These are phyloP conservation scores for Aspergillus carlsbadensis DNA, from an alignment of 495 filamentous ascomycete genomes.

Conservation along the genomic window DNA sequence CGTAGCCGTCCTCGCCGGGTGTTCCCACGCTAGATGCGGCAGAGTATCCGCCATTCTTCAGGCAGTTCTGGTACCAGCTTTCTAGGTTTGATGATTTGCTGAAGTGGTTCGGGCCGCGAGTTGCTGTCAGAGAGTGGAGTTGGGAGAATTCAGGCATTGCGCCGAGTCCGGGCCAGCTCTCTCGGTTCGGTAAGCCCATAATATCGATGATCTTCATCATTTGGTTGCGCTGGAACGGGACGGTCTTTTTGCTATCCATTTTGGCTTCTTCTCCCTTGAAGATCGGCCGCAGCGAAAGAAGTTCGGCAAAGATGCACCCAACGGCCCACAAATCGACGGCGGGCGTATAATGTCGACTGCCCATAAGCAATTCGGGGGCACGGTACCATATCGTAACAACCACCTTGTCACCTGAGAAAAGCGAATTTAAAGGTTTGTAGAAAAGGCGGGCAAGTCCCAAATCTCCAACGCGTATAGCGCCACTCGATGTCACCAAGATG, in stretches of 20 bases:
- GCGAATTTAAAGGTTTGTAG: conserved; percentile 84
- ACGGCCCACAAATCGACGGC: conserved; percentile 98
- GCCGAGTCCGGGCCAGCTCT: conserved; percentile 79
- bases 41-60: conserved; percentile 59
- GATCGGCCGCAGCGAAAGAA: conserved; percentile 86
- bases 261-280: conserved; percentile 99
- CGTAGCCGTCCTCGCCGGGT: conserved; percentile 74
- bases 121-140: conserved; percentile 60
- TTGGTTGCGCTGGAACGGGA: conserved; percentile 96
- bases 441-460: conserved; percentile 89
- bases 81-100: conserved; percentile 55
- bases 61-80: conserved; percentile 61
- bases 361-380: conserved; percentile 89
- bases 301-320: conserved; percentile 95
- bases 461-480: conserved; percentile 92
- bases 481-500: conserved; percentile 92
- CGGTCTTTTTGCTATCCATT: conserved; percentile 96
- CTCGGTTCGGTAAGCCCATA: conserved; percentile 84
- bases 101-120: conserved; percentile 38
- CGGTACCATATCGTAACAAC: conserved; percentile 99
- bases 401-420: conserved; percentile 95
- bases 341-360: conserved; percentile 89
- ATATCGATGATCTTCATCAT: conserved; percentile 99
- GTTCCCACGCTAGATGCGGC: conserved; percentile 45
- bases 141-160: conserved; percentile 81